Conservation (phyloP, 495 filamentous ascomycete species). For the Penicillium manginii region DNA sequence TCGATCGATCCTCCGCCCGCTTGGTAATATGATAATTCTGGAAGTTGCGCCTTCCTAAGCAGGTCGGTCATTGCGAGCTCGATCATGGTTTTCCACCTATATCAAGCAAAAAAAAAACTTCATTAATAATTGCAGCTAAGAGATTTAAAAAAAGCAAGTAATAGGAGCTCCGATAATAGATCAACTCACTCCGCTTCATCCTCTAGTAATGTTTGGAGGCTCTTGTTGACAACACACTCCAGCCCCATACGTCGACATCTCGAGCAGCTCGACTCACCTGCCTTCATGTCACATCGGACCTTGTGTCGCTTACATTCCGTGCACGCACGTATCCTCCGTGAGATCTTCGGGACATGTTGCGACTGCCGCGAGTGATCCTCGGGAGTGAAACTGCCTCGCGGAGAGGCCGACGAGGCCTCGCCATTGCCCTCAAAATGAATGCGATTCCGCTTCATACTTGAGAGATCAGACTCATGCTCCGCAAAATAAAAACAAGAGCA, state of each 20-base stretch:
- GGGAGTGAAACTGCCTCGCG: constrained; percentile 33
- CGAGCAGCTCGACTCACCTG: constrained; percentile 48
- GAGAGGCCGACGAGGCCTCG: constrained; percentile 44
- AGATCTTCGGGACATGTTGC: constrained; percentile 55
- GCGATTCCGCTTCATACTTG: constrained; percentile 51
- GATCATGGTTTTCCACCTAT: constrained; percentile 51
- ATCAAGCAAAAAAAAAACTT: background rate
- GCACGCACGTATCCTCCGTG: constrained; percentile 59
- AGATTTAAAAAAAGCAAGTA: background rate
- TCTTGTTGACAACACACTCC: constrained; percentile 59
- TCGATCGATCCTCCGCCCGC: constrained; percentile 39
- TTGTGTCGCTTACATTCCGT: constrained; percentile 60
- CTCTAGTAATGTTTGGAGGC: constrained; percentile 56
- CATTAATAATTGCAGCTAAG: background rate
- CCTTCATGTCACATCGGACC: constrained; percentile 55
- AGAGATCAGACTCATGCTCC: constrained; percentile 21
- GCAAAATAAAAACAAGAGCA: constrained; percentile 13
- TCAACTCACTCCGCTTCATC: constrained; percentile 52
- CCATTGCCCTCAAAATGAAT: constrained; percentile 50
- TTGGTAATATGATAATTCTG: constrained; percentile 52
- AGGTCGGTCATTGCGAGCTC: constrained; percentile 52
- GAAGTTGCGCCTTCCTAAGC: constrained; percentile 48
- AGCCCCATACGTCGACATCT: constrained; percentile 55
- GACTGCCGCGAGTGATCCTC: constrained; percentile 37
- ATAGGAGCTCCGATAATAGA: background rate